Percentiles rank a stretch among this genome's conserved stretches.
These are phyloP conservation scores for Colletotrichum viniferum DNA, from an alignment of 2,329 filamentous ascomycete species.

Conservation along the genomic window DNA sequence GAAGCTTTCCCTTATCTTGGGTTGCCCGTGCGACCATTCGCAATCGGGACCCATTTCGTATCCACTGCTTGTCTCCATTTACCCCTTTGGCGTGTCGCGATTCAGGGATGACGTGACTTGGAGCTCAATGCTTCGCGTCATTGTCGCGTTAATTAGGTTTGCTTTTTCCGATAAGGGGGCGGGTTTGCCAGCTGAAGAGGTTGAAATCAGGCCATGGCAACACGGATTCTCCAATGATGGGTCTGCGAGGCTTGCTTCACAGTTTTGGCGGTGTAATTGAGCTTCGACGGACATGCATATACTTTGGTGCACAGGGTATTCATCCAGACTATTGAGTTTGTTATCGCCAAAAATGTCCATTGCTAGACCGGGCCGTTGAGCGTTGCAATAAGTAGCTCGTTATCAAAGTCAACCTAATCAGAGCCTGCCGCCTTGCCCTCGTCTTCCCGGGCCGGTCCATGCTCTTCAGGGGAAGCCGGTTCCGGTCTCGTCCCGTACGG, in stretches of 20 bases:
- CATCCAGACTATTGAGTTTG: background rate
- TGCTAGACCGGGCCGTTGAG: background rate
- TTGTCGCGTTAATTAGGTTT: background rate
- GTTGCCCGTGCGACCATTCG: constrained; percentile 1
- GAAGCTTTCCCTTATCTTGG: background rate
- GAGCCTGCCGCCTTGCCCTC: background rate
- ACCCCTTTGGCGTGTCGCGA: background rate
- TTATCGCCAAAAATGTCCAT: background rate
- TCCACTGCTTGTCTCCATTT: constrained; percentile 1
- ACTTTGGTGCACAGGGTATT: background rate
- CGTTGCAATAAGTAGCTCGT: background rate
- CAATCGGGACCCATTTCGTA: background rate
- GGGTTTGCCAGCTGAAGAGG: background rate
- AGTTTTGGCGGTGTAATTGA: background rate
- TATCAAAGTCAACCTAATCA: background rate
- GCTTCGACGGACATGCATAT: background rate
- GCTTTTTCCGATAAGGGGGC: background rate
- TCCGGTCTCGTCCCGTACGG: constrained; percentile 30
- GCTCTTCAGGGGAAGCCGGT: background rate
- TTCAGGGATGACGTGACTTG: background rate
- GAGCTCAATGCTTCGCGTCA: background rate
- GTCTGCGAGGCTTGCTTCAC: background rate
- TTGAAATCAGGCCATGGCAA: background rate
- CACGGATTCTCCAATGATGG: background rate
- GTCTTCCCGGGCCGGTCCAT: background rate